phyloP scores from a whole-genome alignment of 225 moss, liverwort and hornwort species.

The Thuidium tamariscinum region DNA sequence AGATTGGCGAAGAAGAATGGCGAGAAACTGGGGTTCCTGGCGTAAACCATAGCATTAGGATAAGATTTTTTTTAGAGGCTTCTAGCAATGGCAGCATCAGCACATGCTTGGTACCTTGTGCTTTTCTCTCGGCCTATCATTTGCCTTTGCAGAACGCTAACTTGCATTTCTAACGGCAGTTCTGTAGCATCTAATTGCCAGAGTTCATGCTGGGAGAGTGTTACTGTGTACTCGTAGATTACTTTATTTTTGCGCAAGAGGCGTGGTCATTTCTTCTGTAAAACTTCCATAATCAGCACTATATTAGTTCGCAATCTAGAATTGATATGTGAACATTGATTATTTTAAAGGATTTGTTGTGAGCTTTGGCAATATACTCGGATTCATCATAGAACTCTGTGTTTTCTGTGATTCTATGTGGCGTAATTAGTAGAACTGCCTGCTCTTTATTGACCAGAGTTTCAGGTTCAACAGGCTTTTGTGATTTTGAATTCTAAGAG shows the following conservation, averaged over 20 bases:
- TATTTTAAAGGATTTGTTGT: neutral
- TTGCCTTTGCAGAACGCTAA: neutral
- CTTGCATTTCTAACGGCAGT: neutral
- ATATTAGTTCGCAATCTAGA: neutral
- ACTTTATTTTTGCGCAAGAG: neutral
- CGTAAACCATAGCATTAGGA: conserved; percentile 11
- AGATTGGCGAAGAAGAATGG: conserved; percentile 96
- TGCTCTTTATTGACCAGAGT: neutral
- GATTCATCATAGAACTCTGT: neutral
- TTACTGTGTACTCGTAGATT: neutral
- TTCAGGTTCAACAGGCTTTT: neutral
- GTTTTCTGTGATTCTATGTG: neutral
- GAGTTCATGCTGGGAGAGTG: neutral
- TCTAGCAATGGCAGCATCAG: neutral
- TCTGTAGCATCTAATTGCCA: neutral
- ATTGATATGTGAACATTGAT: neutral
- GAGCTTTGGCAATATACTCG: neutral
- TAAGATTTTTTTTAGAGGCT: neutral
- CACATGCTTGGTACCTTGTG: neutral
- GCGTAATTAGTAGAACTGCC: neutral
- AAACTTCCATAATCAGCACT: neutral
- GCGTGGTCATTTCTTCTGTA: neutral
- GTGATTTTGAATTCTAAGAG: neutral
- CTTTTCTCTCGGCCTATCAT: neutral
- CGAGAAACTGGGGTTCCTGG: conserved; percentile 84